Evolutionary conservation across 805 yeast species (phyloP).

Genomic region (Tetrapisispora namnaoensis): DNA sequence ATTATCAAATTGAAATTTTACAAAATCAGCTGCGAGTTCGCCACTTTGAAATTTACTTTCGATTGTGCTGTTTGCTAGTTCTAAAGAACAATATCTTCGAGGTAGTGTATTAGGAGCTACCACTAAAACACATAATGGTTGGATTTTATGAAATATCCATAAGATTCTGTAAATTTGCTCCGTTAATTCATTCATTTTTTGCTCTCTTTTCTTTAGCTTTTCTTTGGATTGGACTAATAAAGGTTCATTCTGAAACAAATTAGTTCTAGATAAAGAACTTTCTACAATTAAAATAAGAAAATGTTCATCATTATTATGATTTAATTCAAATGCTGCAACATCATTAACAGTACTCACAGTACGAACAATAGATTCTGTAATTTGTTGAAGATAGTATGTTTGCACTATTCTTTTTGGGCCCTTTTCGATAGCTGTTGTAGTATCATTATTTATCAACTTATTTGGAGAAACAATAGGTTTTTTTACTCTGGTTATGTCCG

Average conservation of each 20-base stretch:
- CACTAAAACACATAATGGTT: conserved; percentile 72
- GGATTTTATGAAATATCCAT: conserved; percentile 53
- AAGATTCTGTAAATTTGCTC: conserved; percentile 29
- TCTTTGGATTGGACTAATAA: conserved; percentile 6
- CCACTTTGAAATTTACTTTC: conserved; percentile 73
- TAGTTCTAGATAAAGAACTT: conserved; percentile 41
- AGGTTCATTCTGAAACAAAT: conserved; percentile 3
- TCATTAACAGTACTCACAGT: conserved; percentile 76
- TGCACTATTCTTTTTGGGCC: conserved; percentile 21
- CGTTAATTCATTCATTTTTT: conserved; percentile 24
- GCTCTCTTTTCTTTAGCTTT: conserved; percentile 16
- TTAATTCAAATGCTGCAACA: conserved; percentile 76
- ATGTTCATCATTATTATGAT: conserved; percentile 46
- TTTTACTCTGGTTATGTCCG: conserved; percentile 19
- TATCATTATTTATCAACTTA: background rate
- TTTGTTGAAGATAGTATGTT: conserved; percentile 72
- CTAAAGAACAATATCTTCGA: conserved; percentile 62
- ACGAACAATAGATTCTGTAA: conserved; percentile 74
- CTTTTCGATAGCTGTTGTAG: background rate
- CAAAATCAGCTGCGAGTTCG: conserved; percentile 64
- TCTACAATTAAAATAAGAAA: conserved; percentile 82
- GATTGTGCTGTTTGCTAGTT: conserved; percentile 84
- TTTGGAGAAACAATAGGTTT: background rate
- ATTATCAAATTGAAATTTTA: conserved; percentile 48
- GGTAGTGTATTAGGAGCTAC: conserved; percentile 78